Conservation (phyloP, 345 rosid genomes). For the Dimocarpus longan region DNA sequence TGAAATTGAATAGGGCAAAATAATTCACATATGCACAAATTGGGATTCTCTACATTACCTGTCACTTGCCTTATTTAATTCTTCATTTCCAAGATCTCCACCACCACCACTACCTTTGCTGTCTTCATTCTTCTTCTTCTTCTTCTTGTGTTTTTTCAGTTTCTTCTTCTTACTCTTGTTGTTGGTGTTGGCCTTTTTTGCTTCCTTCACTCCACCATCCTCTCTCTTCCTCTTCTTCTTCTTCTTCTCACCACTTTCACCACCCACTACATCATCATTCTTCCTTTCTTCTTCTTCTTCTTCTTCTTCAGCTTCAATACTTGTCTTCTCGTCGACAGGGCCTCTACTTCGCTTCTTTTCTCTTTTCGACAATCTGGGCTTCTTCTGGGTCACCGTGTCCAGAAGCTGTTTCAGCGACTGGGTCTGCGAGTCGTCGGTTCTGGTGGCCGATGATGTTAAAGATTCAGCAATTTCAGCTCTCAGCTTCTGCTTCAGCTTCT, state of each 20-base stretch:
- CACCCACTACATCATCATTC: slow-evolving; percentile 9
- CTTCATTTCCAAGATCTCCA: slow-evolving; percentile 26
- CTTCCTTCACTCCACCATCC: slow-evolving; percentile 30
- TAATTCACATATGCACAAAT: neutral
- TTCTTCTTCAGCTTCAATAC: slow-evolving; percentile 30
- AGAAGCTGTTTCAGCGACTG: slow-evolving; percentile 54
- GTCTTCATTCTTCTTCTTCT: slow-evolving; percentile 26
- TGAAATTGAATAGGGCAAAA: slow-evolving; percentile 4
- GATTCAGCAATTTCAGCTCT: slow-evolving; percentile 50
- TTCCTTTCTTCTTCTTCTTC: slow-evolving; percentile 41
- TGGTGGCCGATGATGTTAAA: slow-evolving; percentile 29
- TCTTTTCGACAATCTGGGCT: slow-evolving; percentile 74
- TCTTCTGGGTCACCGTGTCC: slow-evolving; percentile 59
- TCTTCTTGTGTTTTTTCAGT: neutral
- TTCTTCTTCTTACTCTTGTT: slow-evolving; percentile 22
- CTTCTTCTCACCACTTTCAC: slow-evolving; percentile 19
- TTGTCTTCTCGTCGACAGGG: slow-evolving; percentile 23
- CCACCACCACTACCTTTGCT: slow-evolving; percentile 25
- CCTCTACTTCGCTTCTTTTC: slow-evolving; percentile 57
- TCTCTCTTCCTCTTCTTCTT: slow-evolving; percentile 23
- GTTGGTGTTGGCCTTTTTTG: slow-evolving; percentile 12
- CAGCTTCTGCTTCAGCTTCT: slow-evolving; percentile 88
- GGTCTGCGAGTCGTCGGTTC: slow-evolving; percentile 34
- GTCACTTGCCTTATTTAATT: slow-evolving; percentile 23
- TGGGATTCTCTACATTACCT: slow-evolving; percentile 22